Evolutionary conservation across 2,329 filamentous ascomycete species (phyloP).

Genomic region (Ophiostoma himal-ulmi): DNA sequence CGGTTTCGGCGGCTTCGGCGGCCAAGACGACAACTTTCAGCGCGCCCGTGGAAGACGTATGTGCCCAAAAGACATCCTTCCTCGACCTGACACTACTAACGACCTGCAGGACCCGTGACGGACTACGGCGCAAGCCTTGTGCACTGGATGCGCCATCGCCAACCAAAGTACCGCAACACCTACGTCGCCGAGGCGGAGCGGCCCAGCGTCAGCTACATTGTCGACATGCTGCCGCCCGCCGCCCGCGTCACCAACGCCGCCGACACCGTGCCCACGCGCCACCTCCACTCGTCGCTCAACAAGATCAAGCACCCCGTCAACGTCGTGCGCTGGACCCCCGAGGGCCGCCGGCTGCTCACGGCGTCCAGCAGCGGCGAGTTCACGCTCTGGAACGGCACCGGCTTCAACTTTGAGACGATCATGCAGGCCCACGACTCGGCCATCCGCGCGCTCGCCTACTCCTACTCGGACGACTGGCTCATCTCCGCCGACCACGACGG

Average conservation of each 20-base stretch:
- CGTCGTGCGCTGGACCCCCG: slow-evolving; percentile 94
- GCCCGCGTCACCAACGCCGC: slow-evolving; percentile 68
- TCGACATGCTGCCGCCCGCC: slow-evolving; percentile 86
- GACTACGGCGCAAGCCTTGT: slow-evolving; percentile 88
- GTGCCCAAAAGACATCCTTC: neutral
- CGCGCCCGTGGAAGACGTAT: slow-evolving; percentile 34
- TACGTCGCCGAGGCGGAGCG: slow-evolving; percentile 72
- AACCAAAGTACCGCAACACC: slow-evolving; percentile 66
- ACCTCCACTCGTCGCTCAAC: slow-evolving; percentile 95
- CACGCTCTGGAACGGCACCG: slow-evolving; percentile 96
- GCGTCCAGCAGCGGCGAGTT: slow-evolving; percentile 96
- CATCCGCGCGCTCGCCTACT: slow-evolving; percentile 78
- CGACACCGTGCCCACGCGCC: slow-evolving; percentile 87
- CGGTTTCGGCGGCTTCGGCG: slow-evolving; percentile 18
- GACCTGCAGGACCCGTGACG: slow-evolving; percentile 57
- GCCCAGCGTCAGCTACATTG: slow-evolving; percentile 81
- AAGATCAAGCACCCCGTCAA: slow-evolving; percentile 98
- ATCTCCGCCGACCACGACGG: slow-evolving; percentile 94
- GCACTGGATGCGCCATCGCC: slow-evolving; percentile 83
- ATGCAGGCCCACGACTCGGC: slow-evolving; percentile 95
- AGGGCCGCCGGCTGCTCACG: slow-evolving; percentile 83
- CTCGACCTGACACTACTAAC: neutral
- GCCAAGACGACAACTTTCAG: slow-evolving; percentile 21
- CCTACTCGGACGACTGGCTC: slow-evolving; percentile 94
- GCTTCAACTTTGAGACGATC: slow-evolving; percentile 99